Evolutionary conservation across 345 rosid genomes (phyloP), one percentile per base, ranked within the genome.

Genomic region (Citrus medica): DNA sequence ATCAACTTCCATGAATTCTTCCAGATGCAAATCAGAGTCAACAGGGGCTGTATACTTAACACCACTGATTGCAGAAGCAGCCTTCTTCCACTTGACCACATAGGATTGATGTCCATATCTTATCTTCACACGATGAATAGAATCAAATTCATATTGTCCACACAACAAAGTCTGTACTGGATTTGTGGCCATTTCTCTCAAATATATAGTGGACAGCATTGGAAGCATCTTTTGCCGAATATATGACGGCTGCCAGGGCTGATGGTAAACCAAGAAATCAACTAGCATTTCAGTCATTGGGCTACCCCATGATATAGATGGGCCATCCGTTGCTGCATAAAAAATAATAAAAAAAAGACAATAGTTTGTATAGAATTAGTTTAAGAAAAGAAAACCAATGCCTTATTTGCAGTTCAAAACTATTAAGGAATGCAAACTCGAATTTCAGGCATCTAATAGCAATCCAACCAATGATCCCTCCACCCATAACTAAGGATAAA

Each of bases 41-140:
- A 67, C 76, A 35, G 82, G 69, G 25, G 65, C 60, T 37, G 67
- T 70, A 77, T 32, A 25, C 32, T 38, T 14, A 66, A 21, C 33
- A 84, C 85, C 78, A 63, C 85, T 66, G 22, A 81, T 63, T n/a
- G 70, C 67, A 58, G 72, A 33, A 68, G 84, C 72, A 6, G 83
- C 84, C 87, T 87, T 94, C 83, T 85, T 90, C 98, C 98, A 94
- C 86, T 87, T 92, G 51, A 92, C 84, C 75, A 91, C 95, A 76
- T 86, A 90, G 71, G 67, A 85, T 71, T 78, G 87, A 85, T 88
- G 89, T 70, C 97, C 97, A 76, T 86, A 84, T 82, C 92, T 89
- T 67, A 78, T 82, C 85, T 92, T 94, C 76, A 87, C 70, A 40
- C 92, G 89, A 79, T 91, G 90, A 85, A 94, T 85, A 6, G 93